phyloP scores from a whole-genome alignment of 2,329 filamentous ascomycete species.

The Gremmenia infestans region DNA sequence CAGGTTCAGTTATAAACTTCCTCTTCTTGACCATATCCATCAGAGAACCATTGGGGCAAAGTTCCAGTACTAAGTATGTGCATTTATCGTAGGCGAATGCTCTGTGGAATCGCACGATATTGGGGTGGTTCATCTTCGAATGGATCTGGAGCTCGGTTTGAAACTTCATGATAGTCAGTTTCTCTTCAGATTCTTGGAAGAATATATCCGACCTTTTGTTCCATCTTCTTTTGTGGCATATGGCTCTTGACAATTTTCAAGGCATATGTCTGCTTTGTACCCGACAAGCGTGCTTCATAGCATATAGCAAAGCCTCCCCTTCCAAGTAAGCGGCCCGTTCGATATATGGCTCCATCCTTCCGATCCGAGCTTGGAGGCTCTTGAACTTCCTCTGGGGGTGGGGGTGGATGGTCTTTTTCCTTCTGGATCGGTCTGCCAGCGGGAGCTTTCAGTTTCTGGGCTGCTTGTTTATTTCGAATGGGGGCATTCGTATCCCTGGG shows the following conservation, averaged over 20 bases:
- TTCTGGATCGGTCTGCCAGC: slow-evolving; percentile 40
- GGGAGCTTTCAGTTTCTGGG: slow-evolving; percentile 43
- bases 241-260: slow-evolving; percentile 80
- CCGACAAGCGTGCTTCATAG: slow-evolving; percentile 64
- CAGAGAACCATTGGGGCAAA: slow-evolving; percentile 91
- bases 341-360: slow-evolving; percentile 65
- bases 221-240: slow-evolving; percentile 73
- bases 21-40: slow-evolving; percentile 97
- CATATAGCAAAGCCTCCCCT: slow-evolving; percentile 82
- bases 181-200: slow-evolving; percentile 4
- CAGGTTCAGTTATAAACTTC: slow-evolving; percentile 85
- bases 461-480: slow-evolving; percentile 38
- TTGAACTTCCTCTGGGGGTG: slow-evolving; percentile 54
- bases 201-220: slow-evolving; percentile 63
- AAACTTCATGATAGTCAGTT: slow-evolving; percentile 41
- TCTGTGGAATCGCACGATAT: slow-evolving; percentile 91
- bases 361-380: slow-evolving; percentile 66
- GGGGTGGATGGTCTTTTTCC: slow-evolving; percentile 62
- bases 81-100: slow-evolving; percentile 86
- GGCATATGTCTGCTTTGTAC: slow-evolving; percentile 63
- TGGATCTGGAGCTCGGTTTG: slow-evolving; percentile 92
- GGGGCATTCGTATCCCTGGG: slow-evolving; percentile 61
- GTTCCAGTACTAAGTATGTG: slow-evolving; percentile 89
- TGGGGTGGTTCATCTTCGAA: slow-evolving; percentile 93
- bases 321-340: slow-evolving; percentile 68